These are phyloP conservation scores for Cicer yamashitae DNA, from an alignment of 306 rosid genomes.

Conservation along the genomic window DNA sequence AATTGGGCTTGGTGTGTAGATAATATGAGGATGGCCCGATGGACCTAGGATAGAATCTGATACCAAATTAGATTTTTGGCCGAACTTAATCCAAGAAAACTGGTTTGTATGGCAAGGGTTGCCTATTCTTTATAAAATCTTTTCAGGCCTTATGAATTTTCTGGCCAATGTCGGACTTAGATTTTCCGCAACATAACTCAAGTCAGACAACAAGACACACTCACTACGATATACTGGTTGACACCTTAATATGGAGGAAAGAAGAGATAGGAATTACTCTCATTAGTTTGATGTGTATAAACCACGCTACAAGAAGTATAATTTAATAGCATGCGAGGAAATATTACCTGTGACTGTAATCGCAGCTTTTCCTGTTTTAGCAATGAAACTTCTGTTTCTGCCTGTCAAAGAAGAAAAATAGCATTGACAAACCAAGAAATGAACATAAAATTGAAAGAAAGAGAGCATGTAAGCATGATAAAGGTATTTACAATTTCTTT, in stretches of 20 bases:
- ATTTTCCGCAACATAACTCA: background rate
- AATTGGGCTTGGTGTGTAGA: background rate
- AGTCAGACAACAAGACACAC: slow-evolving; percentile 17
- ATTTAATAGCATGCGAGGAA: background rate
- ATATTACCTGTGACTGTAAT: slow-evolving; percentile 79
- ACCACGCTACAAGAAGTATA: background rate
- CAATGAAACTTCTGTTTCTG: slow-evolving; percentile 88
- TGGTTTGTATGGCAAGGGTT: background rate
- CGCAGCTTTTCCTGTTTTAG: slow-evolving; percentile 87
- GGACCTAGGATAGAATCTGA: too few relatives aligned
- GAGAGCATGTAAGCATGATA: slow-evolving; percentile 22
- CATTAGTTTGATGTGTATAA: background rate
- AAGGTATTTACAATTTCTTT: slow-evolving; percentile 81
- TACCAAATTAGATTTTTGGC: too few relatives aligned
- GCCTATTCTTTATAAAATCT: too few relatives aligned
- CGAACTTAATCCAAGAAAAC: background rate
- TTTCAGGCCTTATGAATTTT: too few relatives aligned
- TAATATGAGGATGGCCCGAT: background rate
- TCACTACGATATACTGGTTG: background rate
- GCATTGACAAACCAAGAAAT: slow-evolving; percentile 27
- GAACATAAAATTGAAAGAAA: slow-evolving; percentile 11
- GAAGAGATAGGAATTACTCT: background rate
- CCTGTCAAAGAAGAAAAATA: slow-evolving; percentile 57
- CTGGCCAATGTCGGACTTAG: background rate
- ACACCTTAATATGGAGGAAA: background rate